Evolutionary conservation across 495 filamentous ascomycete genomes (phyloP).

Genomic region (Penicillium cinerascens): DNA sequence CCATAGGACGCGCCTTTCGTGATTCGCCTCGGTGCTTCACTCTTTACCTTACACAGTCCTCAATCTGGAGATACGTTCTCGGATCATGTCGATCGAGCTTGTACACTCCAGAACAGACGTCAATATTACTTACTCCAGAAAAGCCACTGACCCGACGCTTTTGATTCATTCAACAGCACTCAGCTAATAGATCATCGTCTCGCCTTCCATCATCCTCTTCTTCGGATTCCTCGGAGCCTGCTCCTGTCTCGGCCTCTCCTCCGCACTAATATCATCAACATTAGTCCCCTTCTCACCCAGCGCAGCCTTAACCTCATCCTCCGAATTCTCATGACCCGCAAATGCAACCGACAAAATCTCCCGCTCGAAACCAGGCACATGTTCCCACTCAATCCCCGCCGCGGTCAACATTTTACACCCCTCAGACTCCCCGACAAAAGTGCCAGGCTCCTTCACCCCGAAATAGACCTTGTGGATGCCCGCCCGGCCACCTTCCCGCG

Average conservation of each 20-base stretch:
- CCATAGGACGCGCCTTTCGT: neutral
- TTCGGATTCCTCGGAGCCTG: constrained; percentile 41
- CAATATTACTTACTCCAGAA: no score
- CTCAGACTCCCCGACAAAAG: constrained; percentile 77
- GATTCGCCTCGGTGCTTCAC: neutral
- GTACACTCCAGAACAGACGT: no score
- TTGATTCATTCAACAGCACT: neutral
- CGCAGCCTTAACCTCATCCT: constrained; percentile 32
- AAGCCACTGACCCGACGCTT: neutral
- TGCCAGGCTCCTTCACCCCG: constrained; percentile 83
- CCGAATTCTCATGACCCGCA: constrained; percentile 64
- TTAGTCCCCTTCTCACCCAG: constrained; percentile 29
- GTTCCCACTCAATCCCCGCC: constrained; percentile 69
- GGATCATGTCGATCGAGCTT: neutral
- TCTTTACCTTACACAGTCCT: neutral
- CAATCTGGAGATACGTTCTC: neutral
- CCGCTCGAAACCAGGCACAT: constrained; percentile 71
- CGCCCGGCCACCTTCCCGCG: constrained; percentile 36
- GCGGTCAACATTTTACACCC: constrained; percentile 65
- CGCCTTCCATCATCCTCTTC: constrained; percentile 47
- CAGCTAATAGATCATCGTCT: constrained; percentile 18
- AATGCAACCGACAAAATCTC: constrained; percentile 78
- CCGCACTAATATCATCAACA: constrained; percentile 35
- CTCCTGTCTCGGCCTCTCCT: constrained; percentile 32
- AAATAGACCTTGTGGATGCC: constrained; percentile 78